Evolutionary conservation across 345 rosid species (phyloP), one percentile per base, ranked within the genome.

Genomic region (Brassica incana): DNA sequence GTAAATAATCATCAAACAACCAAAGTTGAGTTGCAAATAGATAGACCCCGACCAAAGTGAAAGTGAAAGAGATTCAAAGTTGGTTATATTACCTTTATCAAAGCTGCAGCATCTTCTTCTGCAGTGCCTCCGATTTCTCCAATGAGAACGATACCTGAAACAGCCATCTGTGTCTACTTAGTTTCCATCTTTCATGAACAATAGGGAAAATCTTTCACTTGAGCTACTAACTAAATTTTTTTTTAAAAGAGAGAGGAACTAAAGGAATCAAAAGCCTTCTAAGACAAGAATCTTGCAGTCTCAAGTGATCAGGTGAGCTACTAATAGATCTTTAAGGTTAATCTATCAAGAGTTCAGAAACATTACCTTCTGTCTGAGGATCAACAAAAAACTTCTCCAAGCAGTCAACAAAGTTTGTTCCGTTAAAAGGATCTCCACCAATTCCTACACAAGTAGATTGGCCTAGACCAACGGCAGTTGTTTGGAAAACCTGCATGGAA

Each of bases 61-160:
- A 63, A 71, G 43, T 69, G 72, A 75, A 69, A 62, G 56, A 63
- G 45, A 75, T 56, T 29, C 0, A 0, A 33, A 71, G 35, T 32
- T 48, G 73, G 64, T 59, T 20, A 23, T n/a, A 2, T 63, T 81
- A 90, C 99, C 96, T 88, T 88, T 56, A 95, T 91, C 74, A 92
- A 77, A 63, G 94, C 88, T 72, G 98, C 99, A 59, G 98, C 99
- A 87, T 95, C 98, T 81, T 93, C 99, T 86, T 95, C 98, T 40
- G 99, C 98, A 65, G 99, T 95, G 60, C 99, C 99, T 4, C 99
- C 99, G 7, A 95, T 95, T 81, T 95, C 99, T 65, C 99, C 99
- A 66, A 95, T 95, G 65, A 95, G 90, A 83, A 95, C 23, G 9
- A 93, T 93, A 75, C 99, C 98, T 93, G 90, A 73, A 81, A 58